Evolutionary conservation across 2,329 filamentous ascomycete genomes (phyloP).

Genomic region (Penicillium aurantiogriseum): DNA sequence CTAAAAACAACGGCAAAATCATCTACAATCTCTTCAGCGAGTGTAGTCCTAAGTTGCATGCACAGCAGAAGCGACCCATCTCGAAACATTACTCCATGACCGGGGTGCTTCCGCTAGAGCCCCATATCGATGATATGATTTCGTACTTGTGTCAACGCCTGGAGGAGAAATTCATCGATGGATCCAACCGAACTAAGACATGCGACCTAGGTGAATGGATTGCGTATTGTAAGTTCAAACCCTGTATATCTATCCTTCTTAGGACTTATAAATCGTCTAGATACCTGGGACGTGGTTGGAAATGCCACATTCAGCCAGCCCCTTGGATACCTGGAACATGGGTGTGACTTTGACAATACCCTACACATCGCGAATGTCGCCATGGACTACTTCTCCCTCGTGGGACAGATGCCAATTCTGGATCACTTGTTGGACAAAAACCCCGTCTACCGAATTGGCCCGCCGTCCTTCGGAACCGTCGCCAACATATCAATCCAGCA

Average conservation of each 20-base stretch:
- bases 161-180: constrained; percentile 34
- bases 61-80: constrained; percentile 39
- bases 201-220: constrained; percentile 47
- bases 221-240: constrained; percentile 35
- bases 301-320: constrained; percentile 28
- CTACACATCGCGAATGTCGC: constrained; percentile 18
- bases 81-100: constrained; percentile 37
- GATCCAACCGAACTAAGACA: constrained; percentile 20
- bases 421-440: constrained; percentile 31
- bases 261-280: not conserved
- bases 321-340: constrained; percentile 29
- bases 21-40: constrained; percentile 43
- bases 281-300: constrained; percentile 29
- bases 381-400: constrained; percentile 26
- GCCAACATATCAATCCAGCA: constrained; percentile 22
- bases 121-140: constrained; percentile 33
- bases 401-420: constrained; percentile 25
- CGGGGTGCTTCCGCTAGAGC: constrained; percentile 25
- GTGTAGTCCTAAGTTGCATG: constrained; percentile 34
- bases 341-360: constrained; percentile 23
- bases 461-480: constrained; percentile 18
- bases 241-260: not conserved
- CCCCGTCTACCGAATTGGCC: constrained; percentile 24
- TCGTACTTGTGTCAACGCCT: constrained; percentile 32
- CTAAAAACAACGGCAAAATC: constrained; percentile 37